Percentiles rank a stretch among this genome's conserved stretches.
These are phyloP conservation scores for Populus tomentosa DNA, from an alignment of 441 rosid genomes.

Conservation along the genomic window DNA sequence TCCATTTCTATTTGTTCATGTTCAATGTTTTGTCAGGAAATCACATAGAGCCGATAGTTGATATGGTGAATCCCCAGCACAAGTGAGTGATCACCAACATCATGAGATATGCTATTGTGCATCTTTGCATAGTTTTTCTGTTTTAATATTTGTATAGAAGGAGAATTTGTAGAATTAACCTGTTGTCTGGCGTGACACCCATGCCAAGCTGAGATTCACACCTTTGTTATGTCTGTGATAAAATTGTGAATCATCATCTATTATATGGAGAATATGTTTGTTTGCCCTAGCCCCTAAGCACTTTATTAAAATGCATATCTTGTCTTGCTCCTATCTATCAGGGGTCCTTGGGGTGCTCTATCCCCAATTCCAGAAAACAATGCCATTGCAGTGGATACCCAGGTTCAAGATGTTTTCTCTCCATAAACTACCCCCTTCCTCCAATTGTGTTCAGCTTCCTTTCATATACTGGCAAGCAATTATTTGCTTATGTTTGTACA, in stretches of 20 bases:
- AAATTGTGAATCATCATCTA: no score
- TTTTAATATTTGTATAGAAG: not conserved
- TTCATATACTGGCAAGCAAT: not conserved
- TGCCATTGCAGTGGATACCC: constrained; percentile 75
- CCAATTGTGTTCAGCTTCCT: not conserved
- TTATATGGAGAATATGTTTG: not conserved
- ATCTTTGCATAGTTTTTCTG: not conserved
- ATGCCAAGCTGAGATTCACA: no score
- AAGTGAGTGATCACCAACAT: constrained; percentile 48
- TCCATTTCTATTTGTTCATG: not conserved
- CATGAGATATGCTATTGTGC: not conserved
- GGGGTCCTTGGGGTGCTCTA: constrained; percentile 98
- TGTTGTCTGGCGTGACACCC: no score
- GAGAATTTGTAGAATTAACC: not conserved
- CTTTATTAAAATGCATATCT: constrained; percentile 10
- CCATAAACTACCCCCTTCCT: not conserved
- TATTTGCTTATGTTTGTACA: not conserved
- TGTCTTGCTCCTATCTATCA: constrained; percentile 21
- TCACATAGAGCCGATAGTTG: constrained; percentile 55
- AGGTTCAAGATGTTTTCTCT: constrained; percentile 36
- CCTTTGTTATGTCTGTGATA: no score
- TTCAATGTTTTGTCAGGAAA: constrained; percentile 38
- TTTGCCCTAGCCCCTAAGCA: not conserved
- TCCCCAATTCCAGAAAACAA: constrained; percentile 94
- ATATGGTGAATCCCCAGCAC: constrained; percentile 78